A percentile compares a stretch with the other conserved stretches of the same genome.
Evolutionary conservation across 345 rosid genomes (phyloP).

Genomic region (Carallia pectinifolia): DNA sequence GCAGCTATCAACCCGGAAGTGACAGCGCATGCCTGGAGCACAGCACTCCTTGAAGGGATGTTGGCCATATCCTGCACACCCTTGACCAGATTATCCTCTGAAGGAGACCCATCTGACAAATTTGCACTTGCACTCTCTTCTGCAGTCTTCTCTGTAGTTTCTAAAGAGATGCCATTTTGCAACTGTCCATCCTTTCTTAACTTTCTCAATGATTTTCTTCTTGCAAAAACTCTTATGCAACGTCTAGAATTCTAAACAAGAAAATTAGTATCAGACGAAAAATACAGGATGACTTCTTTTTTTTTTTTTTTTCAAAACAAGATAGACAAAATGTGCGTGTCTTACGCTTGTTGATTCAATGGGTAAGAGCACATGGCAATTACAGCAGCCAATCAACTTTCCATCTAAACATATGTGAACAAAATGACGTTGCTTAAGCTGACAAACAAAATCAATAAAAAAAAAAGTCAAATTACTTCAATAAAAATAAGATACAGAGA

Average conservation of each 20-base stretch:
- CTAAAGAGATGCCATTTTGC: conserved; percentile 19
- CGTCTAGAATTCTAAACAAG: conserved; percentile 32
- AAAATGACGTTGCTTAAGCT: not conserved
- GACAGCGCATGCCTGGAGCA: conserved; percentile 70
- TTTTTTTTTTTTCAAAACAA: not conserved
- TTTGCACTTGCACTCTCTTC: conserved; percentile 21
- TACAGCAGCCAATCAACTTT: conserved; percentile 16
- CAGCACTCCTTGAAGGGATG: conserved; percentile 57
- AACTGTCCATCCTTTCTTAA: conserved; percentile 26
- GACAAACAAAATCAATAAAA: not conserved
- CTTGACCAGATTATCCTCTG: conserved; percentile 25
- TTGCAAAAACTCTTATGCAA: conserved; percentile 30
- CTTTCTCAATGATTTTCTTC: conserved; percentile 53
- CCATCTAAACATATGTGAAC: conserved; percentile 6
- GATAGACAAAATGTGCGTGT: not conserved
- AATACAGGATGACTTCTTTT: not conserved
- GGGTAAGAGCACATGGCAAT: conserved; percentile 6
- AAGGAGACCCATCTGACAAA: conserved; percentile 25
- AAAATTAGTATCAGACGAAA: not conserved
- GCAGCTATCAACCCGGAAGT: conserved; percentile 76
- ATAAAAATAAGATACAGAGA: not conserved
- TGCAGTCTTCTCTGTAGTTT: conserved; percentile 11
- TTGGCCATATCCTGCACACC: conserved; percentile 21
- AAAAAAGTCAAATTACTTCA: not conserved
- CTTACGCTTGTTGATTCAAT: conserved; percentile 32